Conservation (phyloP, 805 yeast genomes). For the Candida loeiensis region DNA sequence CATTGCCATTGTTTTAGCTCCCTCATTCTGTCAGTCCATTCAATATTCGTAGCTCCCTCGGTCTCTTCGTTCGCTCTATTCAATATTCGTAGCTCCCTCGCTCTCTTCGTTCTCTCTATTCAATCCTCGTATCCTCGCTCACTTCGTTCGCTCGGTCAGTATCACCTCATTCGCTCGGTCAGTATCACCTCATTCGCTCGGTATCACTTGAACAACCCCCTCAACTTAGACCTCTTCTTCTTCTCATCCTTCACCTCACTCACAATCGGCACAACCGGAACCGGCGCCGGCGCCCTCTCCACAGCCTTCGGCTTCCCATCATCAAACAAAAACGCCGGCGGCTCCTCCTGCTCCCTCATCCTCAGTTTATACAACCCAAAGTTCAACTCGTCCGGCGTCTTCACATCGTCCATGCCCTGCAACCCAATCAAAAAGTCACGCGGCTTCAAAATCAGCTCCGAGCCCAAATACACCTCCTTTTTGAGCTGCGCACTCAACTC, state of each 20-base stretch:
- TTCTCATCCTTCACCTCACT: too few species aligned
- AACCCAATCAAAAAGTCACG: slow-evolving; percentile 43
- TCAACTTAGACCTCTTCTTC: slow-evolving; percentile 46
- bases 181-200: too few species aligned
- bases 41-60: too few species aligned
- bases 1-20: too few species aligned
- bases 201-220: slow-evolving; percentile 41
- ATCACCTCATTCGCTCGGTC: too few species aligned
- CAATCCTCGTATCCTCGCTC: too few species aligned
- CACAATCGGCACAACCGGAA: neutral
- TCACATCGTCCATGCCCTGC: slow-evolving; percentile 36
- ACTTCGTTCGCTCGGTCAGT: too few species aligned
- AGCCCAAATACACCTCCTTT: slow-evolving; percentile 77
- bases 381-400: slow-evolving; percentile 40
- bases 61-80: too few species aligned
- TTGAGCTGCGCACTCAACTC: slow-evolving; percentile 60
- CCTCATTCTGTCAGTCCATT: too few species aligned
- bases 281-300: slow-evolving; percentile 5
- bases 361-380: slow-evolving; percentile 33
- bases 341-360: slow-evolving; percentile 27
- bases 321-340: slow-evolving; percentile 45
- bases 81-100: too few species aligned
- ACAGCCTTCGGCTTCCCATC: slow-evolving; percentile 20
- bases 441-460: slow-evolving; percentile 69
- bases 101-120: too few species aligned